phyloP scores from a whole-genome alignment of 78 protist species.

The Dictyostelium intermedium region DNA sequence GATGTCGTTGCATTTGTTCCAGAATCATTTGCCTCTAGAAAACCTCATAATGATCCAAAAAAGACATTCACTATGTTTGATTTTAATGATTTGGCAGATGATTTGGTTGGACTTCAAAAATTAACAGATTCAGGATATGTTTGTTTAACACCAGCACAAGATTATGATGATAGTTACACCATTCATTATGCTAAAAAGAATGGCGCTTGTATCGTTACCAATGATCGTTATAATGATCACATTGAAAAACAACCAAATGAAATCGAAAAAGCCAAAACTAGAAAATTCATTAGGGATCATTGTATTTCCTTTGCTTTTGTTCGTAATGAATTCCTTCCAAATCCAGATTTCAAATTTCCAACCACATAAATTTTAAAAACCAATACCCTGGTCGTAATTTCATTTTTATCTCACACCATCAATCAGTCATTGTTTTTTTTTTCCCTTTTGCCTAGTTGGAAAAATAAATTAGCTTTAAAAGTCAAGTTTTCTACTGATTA shows the following conservation, averaged over 20 bases:
- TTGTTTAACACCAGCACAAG: conserved; percentile 83
- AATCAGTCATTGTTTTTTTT: neutral
- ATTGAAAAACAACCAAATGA: conserved; percentile 55
- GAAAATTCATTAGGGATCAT: conserved; percentile 78
- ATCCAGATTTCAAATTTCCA: conserved; percentile 68
- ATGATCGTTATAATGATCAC: conserved; percentile 83
- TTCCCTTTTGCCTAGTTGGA: neutral
- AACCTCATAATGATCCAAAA: conserved; percentile 21
- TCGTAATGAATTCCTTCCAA: conserved; percentile 78
- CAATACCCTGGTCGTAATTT: neutral
- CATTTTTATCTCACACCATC: neutral
- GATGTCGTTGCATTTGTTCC: conserved; percentile 81
- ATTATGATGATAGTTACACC: conserved; percentile 85
- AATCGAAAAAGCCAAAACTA: conserved; percentile 6
- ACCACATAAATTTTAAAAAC: neutral
- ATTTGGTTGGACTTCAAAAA: conserved; percentile 6
- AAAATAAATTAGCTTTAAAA: neutral
- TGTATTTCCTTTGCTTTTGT: conserved; percentile 80
- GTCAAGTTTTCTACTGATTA: neutral
- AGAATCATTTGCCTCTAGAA: conserved; percentile 15
- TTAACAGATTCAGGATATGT: conserved; percentile 48
- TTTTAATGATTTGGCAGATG: conserved; percentile 37
- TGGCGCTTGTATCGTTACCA: conserved; percentile 74
- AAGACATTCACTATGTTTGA: conserved; percentile 29
- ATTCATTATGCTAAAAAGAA: conserved; percentile 67